Evolutionary conservation across 352 stramenopile genomes (phyloP).

Genomic region (Thalassiosira hispida): DNA sequence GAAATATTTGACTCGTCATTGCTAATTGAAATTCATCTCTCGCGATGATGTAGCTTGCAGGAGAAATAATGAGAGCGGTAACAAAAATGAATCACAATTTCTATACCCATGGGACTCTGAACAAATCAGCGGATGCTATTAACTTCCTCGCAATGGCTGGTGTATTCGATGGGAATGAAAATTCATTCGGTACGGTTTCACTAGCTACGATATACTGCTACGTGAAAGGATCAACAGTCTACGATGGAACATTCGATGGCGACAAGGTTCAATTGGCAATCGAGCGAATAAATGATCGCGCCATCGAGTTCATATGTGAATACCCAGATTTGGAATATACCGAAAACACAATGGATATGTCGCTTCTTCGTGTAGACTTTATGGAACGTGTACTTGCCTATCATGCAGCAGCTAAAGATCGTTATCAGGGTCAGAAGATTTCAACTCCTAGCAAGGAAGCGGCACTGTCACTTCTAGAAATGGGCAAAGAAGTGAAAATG

Average conservation of each 20-base stretch:
- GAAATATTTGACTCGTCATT: neutral
- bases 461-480: too few relatives aligned
- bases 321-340: too few relatives aligned
- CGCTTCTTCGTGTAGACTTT: too few relatives aligned
- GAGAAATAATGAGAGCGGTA: slow-evolving; percentile 23
- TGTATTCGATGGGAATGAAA: slow-evolving; percentile 13
- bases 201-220: neutral
- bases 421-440: too few relatives aligned
- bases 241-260: neutral
- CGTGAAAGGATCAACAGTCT: neutral
- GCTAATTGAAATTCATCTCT: too few relatives aligned
- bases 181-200: slow-evolving; percentile 7
- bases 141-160: slow-evolving; percentile 20
- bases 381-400: too few relatives aligned
- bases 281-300: neutral
- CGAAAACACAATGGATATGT: too few relatives aligned
- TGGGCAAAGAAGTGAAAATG: too few relatives aligned
- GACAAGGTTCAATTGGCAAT: neutral
- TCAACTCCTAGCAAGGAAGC: too few relatives aligned
- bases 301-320: too few relatives aligned
- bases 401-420: too few relatives aligned
- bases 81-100: slow-evolving; percentile 5
- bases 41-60: neutral
- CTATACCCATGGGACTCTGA: neutral
- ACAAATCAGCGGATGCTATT: slow-evolving; percentile 2